phyloP scores from a whole-genome alignment of 2,329 filamentous ascomycete genomes.

The Xylaria sp. region DNA sequence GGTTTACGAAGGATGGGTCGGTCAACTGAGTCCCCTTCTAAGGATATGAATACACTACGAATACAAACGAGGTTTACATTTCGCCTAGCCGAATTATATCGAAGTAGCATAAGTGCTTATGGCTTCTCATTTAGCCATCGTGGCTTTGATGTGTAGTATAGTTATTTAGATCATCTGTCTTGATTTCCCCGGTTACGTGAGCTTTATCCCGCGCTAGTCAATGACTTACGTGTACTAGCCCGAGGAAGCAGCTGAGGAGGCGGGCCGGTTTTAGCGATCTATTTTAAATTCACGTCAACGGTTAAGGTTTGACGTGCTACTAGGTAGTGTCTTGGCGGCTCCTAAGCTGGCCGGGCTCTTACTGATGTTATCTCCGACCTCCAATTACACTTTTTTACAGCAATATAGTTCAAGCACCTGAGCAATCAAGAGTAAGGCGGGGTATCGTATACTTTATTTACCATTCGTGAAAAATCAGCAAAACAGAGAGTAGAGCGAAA shows the following conservation, averaged over 20 bases:
- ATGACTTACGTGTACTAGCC: too few species aligned
- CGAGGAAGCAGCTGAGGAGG: neutral
- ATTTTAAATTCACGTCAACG: neutral
- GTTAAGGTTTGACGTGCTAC: neutral
- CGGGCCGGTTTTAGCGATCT: neutral
- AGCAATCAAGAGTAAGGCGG: neutral
- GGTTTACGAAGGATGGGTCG: too few species aligned
- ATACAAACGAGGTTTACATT: neutral
- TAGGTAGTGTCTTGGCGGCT: neutral
- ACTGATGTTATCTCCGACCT: neutral
- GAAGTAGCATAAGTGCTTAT: neutral
- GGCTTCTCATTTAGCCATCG: neutral
- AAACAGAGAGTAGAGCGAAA: too few species aligned
- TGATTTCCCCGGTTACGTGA: too few species aligned
- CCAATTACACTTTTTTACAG: neutral
- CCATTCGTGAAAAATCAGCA: too few species aligned
- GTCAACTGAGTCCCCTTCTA: neutral
- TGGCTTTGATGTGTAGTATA: too few species aligned
- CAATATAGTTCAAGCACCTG: neutral
- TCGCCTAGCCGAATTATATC: neutral
- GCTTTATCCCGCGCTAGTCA: too few species aligned
- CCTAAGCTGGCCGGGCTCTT: neutral
- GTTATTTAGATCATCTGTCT: too few species aligned
- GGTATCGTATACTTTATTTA: too few species aligned
- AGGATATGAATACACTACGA: neutral